Evolutionary conservation across 2,329 filamentous ascomycete species (phyloP).

Genomic region (Diaporthe velutina): DNA sequence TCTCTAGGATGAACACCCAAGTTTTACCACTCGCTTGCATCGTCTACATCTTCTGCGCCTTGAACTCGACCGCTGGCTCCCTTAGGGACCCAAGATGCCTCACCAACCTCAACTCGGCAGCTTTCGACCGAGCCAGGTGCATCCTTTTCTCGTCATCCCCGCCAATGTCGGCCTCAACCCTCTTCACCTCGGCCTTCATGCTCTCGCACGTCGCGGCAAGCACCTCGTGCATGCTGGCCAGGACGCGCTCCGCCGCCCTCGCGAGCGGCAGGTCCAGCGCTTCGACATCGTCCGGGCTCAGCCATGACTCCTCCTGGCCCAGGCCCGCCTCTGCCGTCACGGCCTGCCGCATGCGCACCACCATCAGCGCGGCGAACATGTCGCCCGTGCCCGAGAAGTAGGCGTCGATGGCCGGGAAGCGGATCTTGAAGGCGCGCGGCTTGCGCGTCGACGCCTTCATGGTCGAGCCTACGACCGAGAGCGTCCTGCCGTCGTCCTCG

Average conservation of each 20-base stretch:
- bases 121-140: conserved; percentile 81
- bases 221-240: conserved; percentile 93
- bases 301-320: conserved; percentile 74
- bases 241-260: conserved; percentile 84
- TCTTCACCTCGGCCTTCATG: conserved; percentile 66
- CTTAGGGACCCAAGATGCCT: conserved; percentile 78
- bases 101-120: conserved; percentile 89
- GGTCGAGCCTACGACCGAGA: conserved; percentile 82
- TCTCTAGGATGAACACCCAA: conserved; percentile 25
- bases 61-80: conserved; percentile 74
- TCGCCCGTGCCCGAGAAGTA: conserved; percentile 98
- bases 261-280: conserved; percentile 84
- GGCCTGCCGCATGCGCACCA: conserved; percentile 89
- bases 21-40: not conserved
- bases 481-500: conserved; percentile 69
- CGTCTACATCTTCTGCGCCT: conserved; percentile 63
- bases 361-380: conserved; percentile 95
- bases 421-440: conserved; percentile 88
- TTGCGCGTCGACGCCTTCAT: conserved; percentile 68
- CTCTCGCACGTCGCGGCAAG: conserved; percentile 76
- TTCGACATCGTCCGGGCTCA: conserved; percentile 78
- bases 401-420: conserved; percentile 88
- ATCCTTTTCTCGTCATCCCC: conserved; percentile 65
- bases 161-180: conserved; percentile 56
- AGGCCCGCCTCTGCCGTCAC: conserved; percentile 66